Evolutionary conservation across 2,329 filamentous ascomycete genomes (phyloP), one percentile per base, ranked within the genome.

Genomic region (Uncinocarpus reesii): DNA sequence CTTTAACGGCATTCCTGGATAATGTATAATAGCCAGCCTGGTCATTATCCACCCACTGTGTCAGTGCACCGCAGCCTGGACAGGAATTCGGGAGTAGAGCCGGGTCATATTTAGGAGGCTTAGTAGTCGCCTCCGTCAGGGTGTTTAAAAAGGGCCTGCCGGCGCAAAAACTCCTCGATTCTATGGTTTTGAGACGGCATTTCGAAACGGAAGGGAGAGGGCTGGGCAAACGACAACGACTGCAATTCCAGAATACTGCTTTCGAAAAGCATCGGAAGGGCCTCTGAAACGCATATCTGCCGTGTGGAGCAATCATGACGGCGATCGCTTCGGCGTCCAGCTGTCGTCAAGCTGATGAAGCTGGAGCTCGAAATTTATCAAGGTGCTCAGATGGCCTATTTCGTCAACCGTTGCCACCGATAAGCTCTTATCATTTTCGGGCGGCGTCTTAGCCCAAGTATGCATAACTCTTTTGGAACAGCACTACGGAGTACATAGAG

Each of bases 61-160:
- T 71, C 29, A 74, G 72, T 23, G 78, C 79, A 47, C 79, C 79
- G 55, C 79, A 83, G 55, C 79, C 79, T 24, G 79, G 79, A 59
- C 79, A 82, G 20, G 72, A 70, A 5, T 70, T 48, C 0, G 77
- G 77, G 10, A 80, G 59, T 16, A 35, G 43, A 2, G 13, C 21
- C 8, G 26, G 23, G 37, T 43, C 40, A 24, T 26, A 7, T 38
- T 48, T 34, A 3, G 29, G 4, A 37, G 32, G 15, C 31, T 2
- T 36, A n/a, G 6, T 8, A 15, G 37, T 21, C 11, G 32, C 36
- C 18, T 38, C 13, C 28, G 28, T 13, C 29, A 20, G 18, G 4
- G 45, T 16, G 24, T 18, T 24, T 2, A 26, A n/a, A 35, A 34
- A 41, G 1, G 36, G 26, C 11, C 13, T 18, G 24, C 24, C 32